A percentile compares a stretch with the other conserved stretches of the same genome.
Conservation (phyloP, 352 stramenopile species). For the Phytophthora brassicae region DNA sequence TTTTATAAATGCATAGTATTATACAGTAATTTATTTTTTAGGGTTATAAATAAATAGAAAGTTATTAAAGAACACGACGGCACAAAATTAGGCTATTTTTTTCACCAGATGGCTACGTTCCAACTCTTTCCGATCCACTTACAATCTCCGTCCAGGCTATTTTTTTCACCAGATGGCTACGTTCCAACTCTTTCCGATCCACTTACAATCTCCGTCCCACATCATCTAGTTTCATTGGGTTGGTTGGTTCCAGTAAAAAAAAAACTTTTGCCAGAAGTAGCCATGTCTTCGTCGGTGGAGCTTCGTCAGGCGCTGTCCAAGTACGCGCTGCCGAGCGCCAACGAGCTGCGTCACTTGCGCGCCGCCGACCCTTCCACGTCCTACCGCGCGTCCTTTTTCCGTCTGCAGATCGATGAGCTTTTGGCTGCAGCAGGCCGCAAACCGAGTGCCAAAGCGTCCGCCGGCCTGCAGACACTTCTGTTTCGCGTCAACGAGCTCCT, state of each 20-base stretch:
- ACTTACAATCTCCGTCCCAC: too few relatives aligned
- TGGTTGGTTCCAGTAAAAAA: slow-evolving; percentile 18
- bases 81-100: too few relatives aligned
- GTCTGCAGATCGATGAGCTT: slow-evolving; percentile 86
- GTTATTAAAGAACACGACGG: too few relatives aligned
- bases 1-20: too few relatives aligned
- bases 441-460: slow-evolving; percentile 44
- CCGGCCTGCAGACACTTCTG: slow-evolving; percentile 67
- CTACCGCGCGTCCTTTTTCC: slow-evolving; percentile 84
- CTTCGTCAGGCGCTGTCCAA: slow-evolving; percentile 80
- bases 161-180: too few relatives aligned
- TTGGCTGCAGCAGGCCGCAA: slow-evolving; percentile 68
- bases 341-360: slow-evolving; percentile 79
- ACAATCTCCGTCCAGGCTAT: too few relatives aligned
- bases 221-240: not conserved
- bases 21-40: too few relatives aligned
- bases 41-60: too few relatives aligned
- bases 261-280: slow-evolving; percentile 1
- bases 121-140: too few relatives aligned
- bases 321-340: slow-evolving; percentile 89
- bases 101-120: too few relatives aligned
- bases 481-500: slow-evolving; percentile 82
- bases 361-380: slow-evolving; percentile 73
- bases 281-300: slow-evolving; percentile 24
- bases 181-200: too few relatives aligned